Base-by-base conservation (phyloP, 495 filamentous ascomycete genomes). In the Penicillium nucicola region DNA sequence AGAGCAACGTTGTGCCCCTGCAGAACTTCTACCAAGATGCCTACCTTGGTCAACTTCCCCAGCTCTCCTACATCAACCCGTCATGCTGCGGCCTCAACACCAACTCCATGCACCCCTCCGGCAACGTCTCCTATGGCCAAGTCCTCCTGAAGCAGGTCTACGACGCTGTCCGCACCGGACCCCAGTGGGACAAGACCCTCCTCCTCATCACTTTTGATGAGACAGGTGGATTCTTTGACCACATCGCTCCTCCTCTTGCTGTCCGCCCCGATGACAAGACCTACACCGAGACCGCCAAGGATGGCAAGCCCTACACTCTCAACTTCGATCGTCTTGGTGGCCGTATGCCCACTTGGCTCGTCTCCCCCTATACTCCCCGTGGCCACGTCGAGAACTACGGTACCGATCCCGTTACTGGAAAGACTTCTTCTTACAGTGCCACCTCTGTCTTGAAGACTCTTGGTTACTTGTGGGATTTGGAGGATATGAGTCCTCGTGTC, bases 31-130 rank as follows among this genome's bases (percentile, higher is more conserved):
- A 69, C 69, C 62, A 69, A 15, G 74, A 74, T 18, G 70, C 70
- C 10, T 62, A 63, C 42, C 58, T 65, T 1, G 71, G 77, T 22
- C 60, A 57, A 1, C 76, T 79, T 4, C 67, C 77, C 28, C 59
- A 76, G 47, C 63, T 81, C 20, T 73, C 72, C 44, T 81, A 77
- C 61, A 62, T 81, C 66, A 79, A 81, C 67, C 77, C 77, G 1
- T 72, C 70, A 28, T 81, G 77, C 73, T 81, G 77, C 52, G 70
- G 63, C 20, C 46, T 62, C 8, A 62, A 64, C 53, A 77, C 72
- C 51, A 77, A 72, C 57, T 78, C 74, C 43, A 75, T 78, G 67
- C 77, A 81, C 62, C 77, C 77, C 6, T 62, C 62, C 31, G 68
- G 69, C 19, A 68, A 69, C 40, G 68, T 79, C 61, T 74, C 69